phyloP scores from a whole-genome alignment of 2,329 filamentous ascomycete genomes.

The Emergomyces orientalis region DNA sequence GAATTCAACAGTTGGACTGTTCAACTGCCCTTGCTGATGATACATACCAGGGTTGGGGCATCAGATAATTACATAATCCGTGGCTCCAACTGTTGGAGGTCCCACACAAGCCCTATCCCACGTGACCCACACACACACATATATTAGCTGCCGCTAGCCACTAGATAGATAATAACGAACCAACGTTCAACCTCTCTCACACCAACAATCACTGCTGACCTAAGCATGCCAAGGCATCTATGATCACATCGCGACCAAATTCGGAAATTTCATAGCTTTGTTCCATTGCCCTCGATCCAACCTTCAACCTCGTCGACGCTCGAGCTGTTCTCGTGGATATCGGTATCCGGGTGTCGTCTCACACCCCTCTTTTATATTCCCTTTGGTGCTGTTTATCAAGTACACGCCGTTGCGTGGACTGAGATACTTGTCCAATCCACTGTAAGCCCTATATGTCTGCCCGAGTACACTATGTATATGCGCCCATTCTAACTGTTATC shows the following conservation, averaged over 20 bases:
- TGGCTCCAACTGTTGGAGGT: too few relatives aligned
- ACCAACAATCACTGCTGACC: neutral
- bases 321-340: neutral
- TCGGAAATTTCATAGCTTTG: neutral
- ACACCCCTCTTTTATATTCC: neutral
- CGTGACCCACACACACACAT: too few relatives aligned
- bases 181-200: too few relatives aligned
- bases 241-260: neutral
- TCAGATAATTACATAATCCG: too few relatives aligned
- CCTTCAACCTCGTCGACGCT: neutral
- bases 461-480: neutral
- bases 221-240: neutral
- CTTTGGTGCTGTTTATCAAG: neutral
- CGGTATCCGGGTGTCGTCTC: neutral
- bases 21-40: too few relatives aligned
- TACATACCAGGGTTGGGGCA: too few relatives aligned
- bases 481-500: neutral
- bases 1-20: too few relatives aligned
- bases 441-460: neutral
- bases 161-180: too few relatives aligned
- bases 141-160: too few relatives aligned
- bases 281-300: neutral
- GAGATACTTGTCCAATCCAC: neutral
- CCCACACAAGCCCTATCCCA: too few relatives aligned
- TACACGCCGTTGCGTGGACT: neutral